Conservation (phyloP, 2,329 filamentous ascomycete species). For the Magnaporthales sp. region DNA sequence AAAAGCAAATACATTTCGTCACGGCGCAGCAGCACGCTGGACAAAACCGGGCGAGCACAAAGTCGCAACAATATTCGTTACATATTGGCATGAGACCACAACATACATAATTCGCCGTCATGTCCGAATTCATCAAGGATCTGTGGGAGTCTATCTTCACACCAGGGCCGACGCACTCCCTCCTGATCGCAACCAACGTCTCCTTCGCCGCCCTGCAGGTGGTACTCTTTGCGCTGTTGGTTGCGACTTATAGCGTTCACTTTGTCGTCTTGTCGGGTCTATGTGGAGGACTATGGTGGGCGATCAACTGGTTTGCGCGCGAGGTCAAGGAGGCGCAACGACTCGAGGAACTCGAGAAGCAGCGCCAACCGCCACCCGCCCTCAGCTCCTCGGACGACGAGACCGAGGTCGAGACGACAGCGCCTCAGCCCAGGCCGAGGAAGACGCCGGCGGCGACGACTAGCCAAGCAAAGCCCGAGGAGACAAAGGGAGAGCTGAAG, state of each 20-base stretch:
- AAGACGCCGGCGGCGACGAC: constrained; percentile 4
- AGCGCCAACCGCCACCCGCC: constrained; percentile 24
- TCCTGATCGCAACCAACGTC: constrained; percentile 82
- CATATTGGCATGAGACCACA: neutral
- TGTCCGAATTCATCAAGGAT: constrained; percentile 59
- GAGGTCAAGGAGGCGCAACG: constrained; percentile 46
- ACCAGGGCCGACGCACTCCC: constrained; percentile 77
- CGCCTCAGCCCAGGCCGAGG: neutral
- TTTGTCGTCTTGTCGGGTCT: constrained; percentile 75
- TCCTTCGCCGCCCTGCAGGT: constrained; percentile 80
- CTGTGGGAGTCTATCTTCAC: constrained; percentile 93
- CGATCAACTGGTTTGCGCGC: constrained; percentile 92
- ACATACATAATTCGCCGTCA: constrained; percentile 18
- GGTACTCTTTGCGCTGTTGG: constrained; percentile 65
- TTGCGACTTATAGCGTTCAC: constrained; percentile 81
- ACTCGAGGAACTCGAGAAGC: constrained; percentile 31
- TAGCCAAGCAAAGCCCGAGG: constrained; percentile 34
- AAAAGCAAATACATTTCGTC: neutral
- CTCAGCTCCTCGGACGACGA: constrained; percentile 36
- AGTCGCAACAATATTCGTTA: neutral
- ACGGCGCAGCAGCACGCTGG: neutral
- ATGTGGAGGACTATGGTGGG: constrained; percentile 77
- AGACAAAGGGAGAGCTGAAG: constrained; percentile 38
- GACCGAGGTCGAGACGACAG: constrained; percentile 38
- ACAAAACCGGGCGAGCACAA: neutral